Conservation (phyloP, 371 early-diverging fungal species). For the Mucor piriformis region DNA sequence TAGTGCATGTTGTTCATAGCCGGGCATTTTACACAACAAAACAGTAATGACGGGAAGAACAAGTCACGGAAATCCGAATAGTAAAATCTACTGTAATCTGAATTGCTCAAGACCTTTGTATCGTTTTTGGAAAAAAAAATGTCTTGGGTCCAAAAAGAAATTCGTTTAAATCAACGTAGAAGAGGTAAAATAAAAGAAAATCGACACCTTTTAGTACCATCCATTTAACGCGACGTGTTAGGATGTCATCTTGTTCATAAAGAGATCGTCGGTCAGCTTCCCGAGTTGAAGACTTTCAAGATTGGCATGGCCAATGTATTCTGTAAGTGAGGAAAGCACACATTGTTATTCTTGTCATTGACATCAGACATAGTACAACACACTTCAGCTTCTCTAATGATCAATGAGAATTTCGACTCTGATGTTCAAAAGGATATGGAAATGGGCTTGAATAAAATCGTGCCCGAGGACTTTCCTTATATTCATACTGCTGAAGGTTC, state of each 20-base stretch:
- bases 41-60: no score
- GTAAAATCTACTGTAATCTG: no score
- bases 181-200: slow-evolving; percentile 33
- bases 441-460: slow-evolving; percentile 56
- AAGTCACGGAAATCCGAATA: no score
- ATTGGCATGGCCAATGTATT: slow-evolving; percentile 90
- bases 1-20: no score
- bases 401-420: slow-evolving; percentile 87
- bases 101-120: no score
- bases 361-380: slow-evolving; percentile 89
- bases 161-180: slow-evolving; percentile 59
- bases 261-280: slow-evolving; percentile 67
- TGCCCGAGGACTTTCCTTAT: slow-evolving; percentile 79
- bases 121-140: no score
- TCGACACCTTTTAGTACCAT: not conserved
- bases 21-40: no score
- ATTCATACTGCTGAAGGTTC: slow-evolving; percentile 78
- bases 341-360: no score
- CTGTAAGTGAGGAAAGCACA: slow-evolving; percentile 52
- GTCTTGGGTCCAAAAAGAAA: slow-evolving; percentile 69
- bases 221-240: not conserved
- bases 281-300: slow-evolving; percentile 66
- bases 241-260: slow-evolving; percentile 85
- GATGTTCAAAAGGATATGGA: slow-evolving; percentile 85
- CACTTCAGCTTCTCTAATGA: slow-evolving; percentile 85